Conservation (phyloP, 305 asterid species). For the Fraxinus albicans region DNA sequence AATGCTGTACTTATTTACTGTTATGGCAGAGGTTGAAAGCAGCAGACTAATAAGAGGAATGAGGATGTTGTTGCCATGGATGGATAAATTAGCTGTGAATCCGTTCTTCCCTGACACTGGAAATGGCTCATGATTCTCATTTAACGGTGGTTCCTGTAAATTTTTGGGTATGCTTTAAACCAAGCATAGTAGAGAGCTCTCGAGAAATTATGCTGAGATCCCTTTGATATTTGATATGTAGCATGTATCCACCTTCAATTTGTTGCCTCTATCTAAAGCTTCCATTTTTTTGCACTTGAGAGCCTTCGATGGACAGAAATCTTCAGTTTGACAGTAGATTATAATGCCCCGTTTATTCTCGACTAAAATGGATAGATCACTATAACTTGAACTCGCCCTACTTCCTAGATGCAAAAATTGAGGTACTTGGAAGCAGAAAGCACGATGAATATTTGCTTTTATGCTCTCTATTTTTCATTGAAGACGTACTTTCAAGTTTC, state of each 20-base stretch:
- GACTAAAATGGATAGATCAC: neutral
- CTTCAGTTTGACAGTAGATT: neutral
- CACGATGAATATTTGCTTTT: neutral
- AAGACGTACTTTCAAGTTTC: neutral
- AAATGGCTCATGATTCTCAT: neutral
- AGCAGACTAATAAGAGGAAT: slow-evolving; percentile 11
- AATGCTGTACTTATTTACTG: neutral
- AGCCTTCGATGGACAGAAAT: neutral
- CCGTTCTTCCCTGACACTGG: slow-evolving; percentile 14
- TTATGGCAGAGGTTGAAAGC: slow-evolving; percentile 36
- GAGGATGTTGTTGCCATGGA: slow-evolving; percentile 31
- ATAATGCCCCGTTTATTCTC: neutral
- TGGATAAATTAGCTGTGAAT: slow-evolving; percentile 25
- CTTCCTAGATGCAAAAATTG: neutral
- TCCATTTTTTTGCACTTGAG: neutral
- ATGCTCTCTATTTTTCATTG: neutral
- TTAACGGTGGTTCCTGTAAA: slow-evolving; percentile 13
- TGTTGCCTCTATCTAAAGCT: neutral
- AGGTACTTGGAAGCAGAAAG: neutral
- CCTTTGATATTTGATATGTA: neutral
- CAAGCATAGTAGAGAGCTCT: neutral
- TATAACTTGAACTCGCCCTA: neutral
- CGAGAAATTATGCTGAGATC: neutral
- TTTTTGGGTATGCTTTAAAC: neutral
- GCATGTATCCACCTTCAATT: neutral